A percentile compares a stretch with the other conserved stretches of the same genome.
Evolutionary conservation across 371 early-diverging fungal species (phyloP).

Genomic region (Mucor lusitanicus): DNA sequence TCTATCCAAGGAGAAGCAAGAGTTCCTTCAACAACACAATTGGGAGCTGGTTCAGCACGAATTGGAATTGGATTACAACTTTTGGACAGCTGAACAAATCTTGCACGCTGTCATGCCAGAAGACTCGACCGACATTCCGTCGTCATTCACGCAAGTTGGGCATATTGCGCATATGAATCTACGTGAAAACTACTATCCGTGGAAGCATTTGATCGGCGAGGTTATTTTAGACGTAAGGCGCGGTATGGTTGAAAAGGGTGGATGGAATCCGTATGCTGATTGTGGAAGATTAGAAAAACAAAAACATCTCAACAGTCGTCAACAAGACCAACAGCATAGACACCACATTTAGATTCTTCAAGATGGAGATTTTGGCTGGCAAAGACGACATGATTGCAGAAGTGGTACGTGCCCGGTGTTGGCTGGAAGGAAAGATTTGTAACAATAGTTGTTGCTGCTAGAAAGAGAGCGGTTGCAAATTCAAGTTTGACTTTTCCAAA

Average conservation of each 20-base stretch:
- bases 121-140: constrained; percentile 73
- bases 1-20: constrained; percentile 47
- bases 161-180: constrained; percentile 96
- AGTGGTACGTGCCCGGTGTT: constrained; percentile 59
- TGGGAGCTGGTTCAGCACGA: constrained; percentile 53
- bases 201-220: constrained; percentile 90
- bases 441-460: constrained; percentile 24
- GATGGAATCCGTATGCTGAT: background rate
- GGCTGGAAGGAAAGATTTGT: background rate
- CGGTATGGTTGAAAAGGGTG: background rate
- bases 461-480: constrained; percentile 91
- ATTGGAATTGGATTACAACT: constrained; percentile 69
- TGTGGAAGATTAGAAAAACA: constrained; percentile 71
- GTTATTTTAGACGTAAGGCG: constrained; percentile 87
- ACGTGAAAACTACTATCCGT: constrained; percentile 85
- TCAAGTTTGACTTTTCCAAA: constrained; percentile 94
- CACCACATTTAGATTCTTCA: constrained; percentile 92
- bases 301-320: constrained; percentile 89
- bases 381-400: constrained; percentile 83
- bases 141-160: constrained; percentile 93
- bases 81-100: constrained; percentile 89
- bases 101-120: constrained; percentile 90
- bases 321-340: constrained; percentile 96
- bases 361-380: constrained; percentile 97
- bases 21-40: constrained; percentile 52